These are phyloP conservation scores for Globisporangium middletonii DNA, from an alignment of 352 stramenopile genomes.

Conservation along the genomic window DNA sequence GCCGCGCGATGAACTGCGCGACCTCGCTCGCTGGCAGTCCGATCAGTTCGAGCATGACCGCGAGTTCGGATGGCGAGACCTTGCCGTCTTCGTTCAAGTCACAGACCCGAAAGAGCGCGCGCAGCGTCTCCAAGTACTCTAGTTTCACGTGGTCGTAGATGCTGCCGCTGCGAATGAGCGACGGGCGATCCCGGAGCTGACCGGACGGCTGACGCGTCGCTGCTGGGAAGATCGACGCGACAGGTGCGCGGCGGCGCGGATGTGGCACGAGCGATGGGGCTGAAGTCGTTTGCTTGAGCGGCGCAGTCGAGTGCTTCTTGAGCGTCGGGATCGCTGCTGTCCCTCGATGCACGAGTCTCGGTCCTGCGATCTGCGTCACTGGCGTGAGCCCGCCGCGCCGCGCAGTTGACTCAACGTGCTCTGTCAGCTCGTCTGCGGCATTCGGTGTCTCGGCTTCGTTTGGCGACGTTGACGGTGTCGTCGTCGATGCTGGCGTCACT, in stretches of 20 bases:
- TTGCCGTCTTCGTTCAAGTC: constrained; percentile 32
- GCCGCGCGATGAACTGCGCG: not conserved
- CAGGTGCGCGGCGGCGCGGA: not conserved
- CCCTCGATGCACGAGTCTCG: not conserved
- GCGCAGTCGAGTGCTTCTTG: not conserved
- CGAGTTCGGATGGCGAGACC: constrained; percentile 19
- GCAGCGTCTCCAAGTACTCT: constrained; percentile 22
- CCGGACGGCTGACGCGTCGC: not conserved
- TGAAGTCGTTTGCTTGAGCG: not conserved
- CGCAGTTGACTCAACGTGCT: not conserved
- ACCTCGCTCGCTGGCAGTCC: constrained; percentile 14
- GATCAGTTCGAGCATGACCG: constrained; percentile 26
- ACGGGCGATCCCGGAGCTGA: not conserved
- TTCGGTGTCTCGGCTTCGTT: not conserved
- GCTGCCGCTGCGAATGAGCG: not conserved
- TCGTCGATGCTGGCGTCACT: not conserved
- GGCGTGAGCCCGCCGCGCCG: too few relatives aligned
- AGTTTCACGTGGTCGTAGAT: constrained; percentile 18
- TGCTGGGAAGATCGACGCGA: constrained; percentile 6
- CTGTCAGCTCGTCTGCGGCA: too few relatives aligned
- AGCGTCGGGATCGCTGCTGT: not conserved
- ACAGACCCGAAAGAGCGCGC: constrained; percentile 24
- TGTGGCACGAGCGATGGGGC: not conserved
- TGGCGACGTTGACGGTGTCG: too few relatives aligned
- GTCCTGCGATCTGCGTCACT: too few relatives aligned